phyloP scores from a whole-genome alignment of 192 early-diverging fungal genomes.

The Martensiomyces pterosporus region DNA sequence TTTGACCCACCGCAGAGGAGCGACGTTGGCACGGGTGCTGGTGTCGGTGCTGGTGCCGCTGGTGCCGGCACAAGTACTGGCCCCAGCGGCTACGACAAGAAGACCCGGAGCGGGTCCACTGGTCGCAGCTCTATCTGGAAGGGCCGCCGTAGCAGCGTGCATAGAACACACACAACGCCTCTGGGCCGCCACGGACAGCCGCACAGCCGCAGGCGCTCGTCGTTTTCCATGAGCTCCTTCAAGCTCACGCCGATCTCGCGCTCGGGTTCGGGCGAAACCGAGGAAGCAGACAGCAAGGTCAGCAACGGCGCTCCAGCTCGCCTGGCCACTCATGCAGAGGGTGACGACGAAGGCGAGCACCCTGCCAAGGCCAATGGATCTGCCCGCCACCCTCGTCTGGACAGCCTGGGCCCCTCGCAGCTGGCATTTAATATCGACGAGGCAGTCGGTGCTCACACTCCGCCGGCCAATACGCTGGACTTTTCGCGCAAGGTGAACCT shows the following conservation, averaged over 20 bases:
- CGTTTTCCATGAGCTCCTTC: conserved; percentile 36
- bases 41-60: conserved; percentile 10
- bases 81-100: conserved; percentile 11
- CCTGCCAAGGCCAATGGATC: neutral
- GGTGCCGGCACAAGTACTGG: conserved; percentile 3
- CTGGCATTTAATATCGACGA: conserved; percentile 44
- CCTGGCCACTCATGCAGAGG: conserved; percentile 21
- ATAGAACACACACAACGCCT: conserved; percentile 44
- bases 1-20: conserved; percentile 39
- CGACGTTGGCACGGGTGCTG: neutral
- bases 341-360: conserved; percentile 5
- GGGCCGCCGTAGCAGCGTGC: conserved; percentile 49
- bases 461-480: conserved; percentile 42
- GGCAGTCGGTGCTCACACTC: conserved; percentile 38
- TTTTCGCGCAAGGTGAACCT: conserved; percentile 48
- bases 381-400: neutral
- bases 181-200: conserved; percentile 46
- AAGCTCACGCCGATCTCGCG: conserved; percentile 48
- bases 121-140: conserved; percentile 42
- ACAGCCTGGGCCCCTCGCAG: conserved; percentile 36
- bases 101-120: conserved; percentile 32
- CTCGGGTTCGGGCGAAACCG: conserved; percentile 12
- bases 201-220: conserved; percentile 46
- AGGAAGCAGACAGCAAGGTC: conserved; percentile 5
- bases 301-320: neutral